Evolutionary conservation across 2,329 filamentous ascomycete species (phyloP), one percentile per base, ranked within the genome.

Genomic region (Penicillium sumatraense): DNA sequence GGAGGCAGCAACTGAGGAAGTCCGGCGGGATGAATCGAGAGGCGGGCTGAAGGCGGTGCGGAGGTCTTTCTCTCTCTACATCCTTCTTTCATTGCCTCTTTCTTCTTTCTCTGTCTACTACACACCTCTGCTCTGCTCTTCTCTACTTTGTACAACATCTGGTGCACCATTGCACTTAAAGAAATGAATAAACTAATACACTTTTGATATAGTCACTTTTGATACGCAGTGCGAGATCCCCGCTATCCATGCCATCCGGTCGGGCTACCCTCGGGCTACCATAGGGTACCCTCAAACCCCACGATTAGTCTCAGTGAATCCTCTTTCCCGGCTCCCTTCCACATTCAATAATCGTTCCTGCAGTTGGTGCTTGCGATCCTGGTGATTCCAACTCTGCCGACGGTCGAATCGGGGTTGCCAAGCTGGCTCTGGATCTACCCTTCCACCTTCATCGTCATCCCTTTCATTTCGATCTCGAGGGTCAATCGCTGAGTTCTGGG

Each of bases 281-380:
- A 33, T 14, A 45, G n/a, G n/a, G n/a, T 51, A 27, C n/a, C 7
- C 21, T 16, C 31, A 18, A 42, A n/a, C n/a, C 20, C 21, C 38
- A 16, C 5, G 26, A 23, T 10, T 29, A 16, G 14, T 51, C 57
- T 86, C 78, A 0, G 86, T 84, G 51, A 88, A 89, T 0, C 86
- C 86, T 1, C 68, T 79, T 69, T 75, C 76, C 51, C 79, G 75
- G 44, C 83, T 80, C 65, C 81, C 65, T 59, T 68, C 65, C 41
- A 62, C 38, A 29, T 58, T 54, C 29, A 70, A 56, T 53, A 72
- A 51, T 56, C 64, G 76, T 31, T 77, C 73, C 62, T 85, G 79
- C 5, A 75, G 75, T 44, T 83, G 50, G 66, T 85, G 82, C 70
- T 89, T 86, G 47, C 84, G 80, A 71, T 89, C 86, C 60, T 75